These are phyloP conservation scores for Prosopis cineraria DNA, from an alignment of 306 rosid genomes.

Conservation along the genomic window DNA sequence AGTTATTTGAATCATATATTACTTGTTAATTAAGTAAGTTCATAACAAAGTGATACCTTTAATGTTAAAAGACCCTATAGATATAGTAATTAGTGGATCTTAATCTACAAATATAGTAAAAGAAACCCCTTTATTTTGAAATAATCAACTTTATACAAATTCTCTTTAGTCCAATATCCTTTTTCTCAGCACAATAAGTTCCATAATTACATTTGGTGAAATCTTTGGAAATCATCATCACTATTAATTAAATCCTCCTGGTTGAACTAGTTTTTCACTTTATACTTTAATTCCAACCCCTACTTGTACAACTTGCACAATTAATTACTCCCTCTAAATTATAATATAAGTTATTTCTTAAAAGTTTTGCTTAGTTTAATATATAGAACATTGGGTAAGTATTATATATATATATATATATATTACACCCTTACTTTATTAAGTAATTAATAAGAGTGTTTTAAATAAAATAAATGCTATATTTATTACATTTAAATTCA, in stretches of 20 bases:
- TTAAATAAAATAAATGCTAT: too few species aligned
- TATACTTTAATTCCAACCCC: not conserved
- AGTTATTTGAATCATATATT: not conserved
- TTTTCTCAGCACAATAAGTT: not conserved
- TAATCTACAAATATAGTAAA: not conserved
- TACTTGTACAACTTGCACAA: not conserved
- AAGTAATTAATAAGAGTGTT: too few species aligned
- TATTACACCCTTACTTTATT: too few species aligned
- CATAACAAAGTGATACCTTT: not conserved
- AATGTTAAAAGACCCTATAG: not conserved
- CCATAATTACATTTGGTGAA: not conserved
- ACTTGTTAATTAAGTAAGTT: not conserved
- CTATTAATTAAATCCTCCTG: not conserved
- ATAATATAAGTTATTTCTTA: too few species aligned
- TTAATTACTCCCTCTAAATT: too few species aligned
- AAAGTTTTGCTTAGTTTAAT: too few species aligned
- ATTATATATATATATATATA: too few species aligned
- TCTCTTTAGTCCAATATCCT: not conserved
- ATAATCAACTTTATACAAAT: constrained; percentile 3
- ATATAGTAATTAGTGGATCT: not conserved
- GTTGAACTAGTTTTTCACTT: not conserved
- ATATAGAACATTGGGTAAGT: too few species aligned
- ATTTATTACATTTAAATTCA: too few species aligned
- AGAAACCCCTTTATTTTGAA: not conserved
- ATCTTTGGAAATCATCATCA: not conserved